phyloP scores from a whole-genome alignment of 176 grass and related monocot genomes.

The Zea luxurians region DNA sequence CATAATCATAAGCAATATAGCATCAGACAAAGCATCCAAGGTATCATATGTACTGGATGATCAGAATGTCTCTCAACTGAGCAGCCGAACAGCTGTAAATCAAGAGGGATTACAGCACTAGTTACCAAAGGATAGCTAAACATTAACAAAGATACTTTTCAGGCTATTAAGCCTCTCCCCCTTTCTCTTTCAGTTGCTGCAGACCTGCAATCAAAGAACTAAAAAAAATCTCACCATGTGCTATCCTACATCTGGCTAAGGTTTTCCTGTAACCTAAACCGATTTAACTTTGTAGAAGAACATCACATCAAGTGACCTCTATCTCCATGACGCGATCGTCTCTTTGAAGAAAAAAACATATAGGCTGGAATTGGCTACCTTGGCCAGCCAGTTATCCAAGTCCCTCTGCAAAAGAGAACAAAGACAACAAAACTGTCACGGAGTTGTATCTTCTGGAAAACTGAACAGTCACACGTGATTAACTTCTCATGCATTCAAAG shows the following conservation, averaged over 20 bases:
- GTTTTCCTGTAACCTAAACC: slow-evolving; percentile 48
- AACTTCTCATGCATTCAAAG: background rate
- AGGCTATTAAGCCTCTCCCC: slow-evolving; percentile 13
- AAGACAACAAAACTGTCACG: slow-evolving; percentile 16
- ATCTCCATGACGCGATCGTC: slow-evolving; percentile 17
- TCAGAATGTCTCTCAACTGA: slow-evolving; percentile 25
- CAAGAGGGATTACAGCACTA: slow-evolving; percentile 20
- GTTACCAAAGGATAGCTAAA: background rate
- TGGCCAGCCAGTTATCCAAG: slow-evolving; percentile 27
- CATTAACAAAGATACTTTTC: slow-evolving; percentile 11
- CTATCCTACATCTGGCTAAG: slow-evolving; percentile 43
- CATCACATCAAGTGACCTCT: slow-evolving; percentile 40
- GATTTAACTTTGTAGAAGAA: slow-evolving; percentile 39
- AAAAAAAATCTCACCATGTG: slow-evolving; percentile 39
- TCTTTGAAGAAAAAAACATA: slow-evolving; percentile 6
- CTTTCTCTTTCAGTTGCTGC: slow-evolving; percentile 13
- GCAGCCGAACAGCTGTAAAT: slow-evolving; percentile 24
- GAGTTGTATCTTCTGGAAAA: background rate
- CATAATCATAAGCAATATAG: background rate
- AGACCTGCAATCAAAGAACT: slow-evolving; percentile 40
- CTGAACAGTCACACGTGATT: background rate
- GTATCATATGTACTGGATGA: slow-evolving; percentile 39
- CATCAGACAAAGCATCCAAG: background rate
- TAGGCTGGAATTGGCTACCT: slow-evolving; percentile 32
- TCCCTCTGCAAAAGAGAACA: slow-evolving; percentile 41